Evolutionary conservation across 2,329 filamentous ascomycete genomes (phyloP).

Genomic region (Sporothrix variecibatus): DNA sequence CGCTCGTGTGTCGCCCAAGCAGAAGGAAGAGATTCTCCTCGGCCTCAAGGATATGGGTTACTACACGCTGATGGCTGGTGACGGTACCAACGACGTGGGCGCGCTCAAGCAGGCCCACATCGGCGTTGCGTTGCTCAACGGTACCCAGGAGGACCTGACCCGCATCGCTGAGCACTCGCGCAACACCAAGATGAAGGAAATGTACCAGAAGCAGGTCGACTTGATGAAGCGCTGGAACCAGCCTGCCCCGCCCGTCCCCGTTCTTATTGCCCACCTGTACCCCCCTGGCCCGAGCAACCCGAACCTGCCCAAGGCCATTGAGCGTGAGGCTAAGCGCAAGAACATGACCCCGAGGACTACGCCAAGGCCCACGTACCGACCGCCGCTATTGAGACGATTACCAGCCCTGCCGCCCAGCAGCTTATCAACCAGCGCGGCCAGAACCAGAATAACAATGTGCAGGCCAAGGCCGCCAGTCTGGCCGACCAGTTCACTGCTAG

Average conservation of each 20-base stretch:
- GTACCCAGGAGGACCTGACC: constrained; percentile 84
- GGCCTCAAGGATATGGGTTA: constrained; percentile 96
- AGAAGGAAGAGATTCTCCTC: constrained; percentile 97
- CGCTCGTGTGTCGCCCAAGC: constrained; percentile 94
- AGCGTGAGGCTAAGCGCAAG: constrained; percentile 81
- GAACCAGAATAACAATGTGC: constrained; percentile 54
- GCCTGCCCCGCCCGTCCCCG: constrained; percentile 86
- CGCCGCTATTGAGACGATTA: constrained; percentile 63
- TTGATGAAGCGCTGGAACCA: constrained; percentile 97
- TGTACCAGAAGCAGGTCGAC: constrained; percentile 92
- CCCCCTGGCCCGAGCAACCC: constrained; percentile 88
- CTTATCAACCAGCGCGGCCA: constrained; percentile 55
- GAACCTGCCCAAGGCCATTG: constrained; percentile 89
- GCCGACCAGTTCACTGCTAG: constrained; percentile 82
- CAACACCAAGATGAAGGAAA: constrained; percentile 96
- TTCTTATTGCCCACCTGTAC: constrained; percentile 89
- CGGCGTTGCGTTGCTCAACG: constrained; percentile 93
- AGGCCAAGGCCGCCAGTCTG: constrained; percentile 72
- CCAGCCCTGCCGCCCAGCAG: constrained; percentile 65
- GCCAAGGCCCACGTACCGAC: constrained; percentile 46
- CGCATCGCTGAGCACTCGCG: constrained; percentile 92
- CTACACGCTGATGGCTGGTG: constrained; percentile 97
- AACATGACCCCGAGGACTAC: constrained; percentile 63
- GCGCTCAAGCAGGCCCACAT: constrained; percentile 98
- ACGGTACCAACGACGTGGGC: constrained; percentile 97